Evolutionary conservation across 23 red algal genomes (phyloP).

Genomic region (Gracilaria vermiculophylla): DNA sequence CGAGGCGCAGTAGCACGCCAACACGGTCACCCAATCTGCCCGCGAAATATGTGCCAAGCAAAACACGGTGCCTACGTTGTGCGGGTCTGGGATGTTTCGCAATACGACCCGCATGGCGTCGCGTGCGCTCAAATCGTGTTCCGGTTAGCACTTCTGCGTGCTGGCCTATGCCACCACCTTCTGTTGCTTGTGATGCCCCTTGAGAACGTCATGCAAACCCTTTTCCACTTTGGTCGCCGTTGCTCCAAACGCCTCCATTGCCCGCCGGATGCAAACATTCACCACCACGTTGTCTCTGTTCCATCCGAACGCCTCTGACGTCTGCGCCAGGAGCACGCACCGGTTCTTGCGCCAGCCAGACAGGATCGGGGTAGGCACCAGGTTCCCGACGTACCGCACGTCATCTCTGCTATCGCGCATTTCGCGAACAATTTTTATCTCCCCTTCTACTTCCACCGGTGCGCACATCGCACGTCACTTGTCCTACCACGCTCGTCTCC

Average conservation of each 20-base stretch:
- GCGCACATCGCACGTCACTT: neutral
- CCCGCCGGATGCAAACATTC: neutral
- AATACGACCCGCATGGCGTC: constrained; percentile 57
- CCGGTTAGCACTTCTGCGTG: constrained; percentile 40
- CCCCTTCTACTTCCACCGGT: neutral
- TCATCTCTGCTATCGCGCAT: constrained; percentile 61
- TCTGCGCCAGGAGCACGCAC: constrained; percentile 49
- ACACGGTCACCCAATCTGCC: constrained; percentile 72
- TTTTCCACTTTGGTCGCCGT: constrained; percentile 44
- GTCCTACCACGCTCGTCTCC: no score
- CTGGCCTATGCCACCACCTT: constrained; percentile 72
- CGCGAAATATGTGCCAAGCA: constrained; percentile 80
- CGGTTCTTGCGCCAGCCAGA: constrained; percentile 45
- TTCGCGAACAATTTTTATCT: neutral
- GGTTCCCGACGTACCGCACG: constrained; percentile 80
- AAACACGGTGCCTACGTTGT: constrained; percentile 85
- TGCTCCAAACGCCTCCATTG: constrained; percentile 13
- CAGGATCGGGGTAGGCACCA: constrained; percentile 66
- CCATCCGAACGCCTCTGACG: neutral
- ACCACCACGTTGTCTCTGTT: constrained; percentile 41
- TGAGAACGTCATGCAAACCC: constrained; percentile 79
- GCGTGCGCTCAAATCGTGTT: constrained; percentile 33
- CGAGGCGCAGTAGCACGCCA: constrained; percentile 56
- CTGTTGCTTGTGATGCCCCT: constrained; percentile 84
- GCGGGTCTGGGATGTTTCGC: constrained; percentile 87